Conservation (phyloP, 345 rosid genomes). For the Populus simonii region DNA sequence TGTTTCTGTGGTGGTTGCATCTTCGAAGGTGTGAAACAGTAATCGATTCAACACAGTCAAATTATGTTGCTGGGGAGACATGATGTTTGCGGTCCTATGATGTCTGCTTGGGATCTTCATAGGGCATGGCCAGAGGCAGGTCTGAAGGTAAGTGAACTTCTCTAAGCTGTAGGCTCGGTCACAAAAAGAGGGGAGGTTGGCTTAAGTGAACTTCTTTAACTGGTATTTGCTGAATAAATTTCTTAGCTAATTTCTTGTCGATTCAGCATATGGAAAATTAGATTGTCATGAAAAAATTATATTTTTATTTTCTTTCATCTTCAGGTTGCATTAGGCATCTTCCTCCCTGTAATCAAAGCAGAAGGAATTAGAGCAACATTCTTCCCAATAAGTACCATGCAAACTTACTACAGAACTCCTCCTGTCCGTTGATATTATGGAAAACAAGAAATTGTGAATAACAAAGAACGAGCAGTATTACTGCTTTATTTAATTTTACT, state of each 20-base stretch:
- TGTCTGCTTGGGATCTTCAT: conserved; percentile 99
- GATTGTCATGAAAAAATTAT: not conserved
- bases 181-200: not conserved
- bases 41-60: not conserved
- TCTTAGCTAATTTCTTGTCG: not conserved
- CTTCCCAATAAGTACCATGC: not conserved
- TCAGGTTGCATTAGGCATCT: not conserved
- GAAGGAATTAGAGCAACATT: not conserved
- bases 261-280: too few relatives aligned
- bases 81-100: conserved; percentile 91
- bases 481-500: not conserved
- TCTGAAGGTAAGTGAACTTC: conserved; percentile 50
- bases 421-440: not conserved
- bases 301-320: not conserved
- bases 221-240: too few relatives aligned
- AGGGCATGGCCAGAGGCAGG: conserved; percentile 96
- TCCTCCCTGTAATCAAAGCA: not conserved
- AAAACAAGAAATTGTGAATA: too few relatives aligned
- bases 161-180: not conserved
- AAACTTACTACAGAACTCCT: not conserved
- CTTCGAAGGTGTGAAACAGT: not conserved
- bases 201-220: not conserved
- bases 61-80: conserved; percentile 76
- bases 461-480: too few relatives aligned
- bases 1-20: not conserved